These are phyloP conservation scores for Penicillium steckii DNA, from an alignment of 495 filamentous ascomycete species.

Conservation along the genomic window DNA sequence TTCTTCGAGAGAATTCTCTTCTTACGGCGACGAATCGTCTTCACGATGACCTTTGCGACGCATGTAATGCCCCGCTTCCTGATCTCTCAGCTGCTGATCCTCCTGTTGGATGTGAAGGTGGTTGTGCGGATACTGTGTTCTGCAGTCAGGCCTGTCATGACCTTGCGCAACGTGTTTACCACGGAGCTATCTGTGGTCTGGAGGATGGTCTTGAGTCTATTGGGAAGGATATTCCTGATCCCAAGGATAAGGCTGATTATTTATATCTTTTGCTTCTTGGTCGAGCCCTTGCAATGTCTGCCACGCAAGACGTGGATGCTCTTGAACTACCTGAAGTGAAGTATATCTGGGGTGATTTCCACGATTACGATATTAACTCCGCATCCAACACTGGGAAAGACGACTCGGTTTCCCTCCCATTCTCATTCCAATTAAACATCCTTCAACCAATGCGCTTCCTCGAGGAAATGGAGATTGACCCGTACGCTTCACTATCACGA, in stretches of 20 bases:
- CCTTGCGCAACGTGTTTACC: conserved; percentile 71
- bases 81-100: conserved; percentile 45
- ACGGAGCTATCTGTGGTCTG: conserved; percentile 80
- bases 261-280: conserved; percentile 78
- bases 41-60: conserved; percentile 80
- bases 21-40: conserved; percentile 80
- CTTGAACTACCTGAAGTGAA: conserved; percentile 81
- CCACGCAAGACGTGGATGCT: conserved; percentile 78
- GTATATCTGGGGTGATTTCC: conserved; percentile 92
- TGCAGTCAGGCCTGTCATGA: conserved; percentile 74
- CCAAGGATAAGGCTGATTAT: conserved; percentile 67
- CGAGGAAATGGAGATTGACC: conserved; percentile 87
- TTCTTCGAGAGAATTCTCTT: conserved; percentile 75
- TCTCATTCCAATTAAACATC: conserved; percentile 84
- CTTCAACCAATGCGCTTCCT: conserved; percentile 79
- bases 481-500: conserved; percentile 60
- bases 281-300: conserved; percentile 80
- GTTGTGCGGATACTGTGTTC: conserved; percentile 83
- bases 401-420: conserved; percentile 60
- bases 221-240: conserved; percentile 69
- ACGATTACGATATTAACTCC: conserved; percentile 26
- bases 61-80: conserved; percentile 75
- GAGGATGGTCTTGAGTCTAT: conserved; percentile 72
- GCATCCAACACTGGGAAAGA: conserved; percentile 1
- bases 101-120: conserved; percentile 59